Evolutionary conservation across 768 basidiomycete species (phyloP), one percentile per base, ranked within the genome.

Genomic region (Coprinellus micaceus): DNA sequence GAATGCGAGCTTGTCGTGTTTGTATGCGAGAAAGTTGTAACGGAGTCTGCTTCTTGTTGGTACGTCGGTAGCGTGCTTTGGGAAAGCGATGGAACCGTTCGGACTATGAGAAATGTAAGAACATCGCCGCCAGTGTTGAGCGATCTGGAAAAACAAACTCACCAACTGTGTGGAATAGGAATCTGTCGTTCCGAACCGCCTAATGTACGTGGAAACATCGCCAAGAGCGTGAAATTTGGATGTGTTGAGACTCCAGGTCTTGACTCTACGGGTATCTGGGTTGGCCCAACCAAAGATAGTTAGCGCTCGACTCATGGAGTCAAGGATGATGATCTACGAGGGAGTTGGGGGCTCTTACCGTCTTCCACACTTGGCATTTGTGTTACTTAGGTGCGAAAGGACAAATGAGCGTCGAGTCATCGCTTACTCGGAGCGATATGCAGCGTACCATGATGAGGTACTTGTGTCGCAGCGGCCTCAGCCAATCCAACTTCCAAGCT

Each of bases 81-180:
- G 49, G 22, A 19, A 36, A 33, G 3, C 17, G 30, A 37, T 51
- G 49, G 24, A 33, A 51, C 3, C 29, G 30, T 24, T 51, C 49
- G 3, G 49, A 36, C 49, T 51, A n/a, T 43, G 5, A 4, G 29
- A 7, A 12, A 21, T 19, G 6, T n/a, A 21, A 51, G 3, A 24
- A 15, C 2, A 51, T 33, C 30, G 12, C 7, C 11, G 25, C 29
- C 7, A 36, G 2, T 2, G 12, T 37, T 22, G 2, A 12, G 40
- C 19, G 40, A 15, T 43, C 10, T 43, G 22, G n/a, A 22, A 19
- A 17, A 6, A n/a, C 7, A 37, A 4, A 61, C 67, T 22, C 53
- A 79, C 76, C 40, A 71, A 47, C 63, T 45, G 22, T 60, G 63
- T 67, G 67, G 45, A 59, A 46, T 5, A 43, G 17, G 47, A 50